These are phyloP conservation scores for Prinsepia uniflora DNA, from an alignment of 306 rosid species.

Conservation along the genomic window DNA sequence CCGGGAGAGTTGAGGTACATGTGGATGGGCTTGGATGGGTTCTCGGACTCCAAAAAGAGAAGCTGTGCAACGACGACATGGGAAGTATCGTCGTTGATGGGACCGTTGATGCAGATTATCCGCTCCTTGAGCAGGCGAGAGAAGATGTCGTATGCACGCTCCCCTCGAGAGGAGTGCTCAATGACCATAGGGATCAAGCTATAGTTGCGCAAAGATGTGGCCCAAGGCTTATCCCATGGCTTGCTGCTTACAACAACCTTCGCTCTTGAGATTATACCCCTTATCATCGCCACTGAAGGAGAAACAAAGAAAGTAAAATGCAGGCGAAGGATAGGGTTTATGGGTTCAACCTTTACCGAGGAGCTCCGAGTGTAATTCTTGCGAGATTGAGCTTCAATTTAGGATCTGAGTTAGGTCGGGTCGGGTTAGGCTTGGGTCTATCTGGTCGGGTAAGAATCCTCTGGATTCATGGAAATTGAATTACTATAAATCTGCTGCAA, in stretches of 20 bases:
- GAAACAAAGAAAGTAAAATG: not conserved
- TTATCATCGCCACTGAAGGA: constrained; percentile 21
- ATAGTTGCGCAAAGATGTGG: constrained; percentile 37
- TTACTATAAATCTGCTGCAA: too few species aligned
- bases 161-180: constrained; percentile 93
- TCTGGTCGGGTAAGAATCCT: not conserved
- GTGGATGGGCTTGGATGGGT: constrained; percentile 83
- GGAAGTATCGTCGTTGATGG: constrained; percentile 86
- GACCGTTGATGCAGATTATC: constrained; percentile 88
- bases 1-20: constrained; percentile 98
- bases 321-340: constrained; percentile 9
- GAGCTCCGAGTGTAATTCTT: not conserved
- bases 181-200: constrained; percentile 86
- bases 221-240: constrained; percentile 15
- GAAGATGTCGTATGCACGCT: constrained; percentile 95
- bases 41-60: constrained; percentile 90
- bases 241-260: constrained; percentile 19
- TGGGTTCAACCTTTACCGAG: not conserved
- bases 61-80: constrained; percentile 99
- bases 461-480: too few species aligned
- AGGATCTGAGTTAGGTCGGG: not conserved
- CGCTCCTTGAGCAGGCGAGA: constrained; percentile 97
- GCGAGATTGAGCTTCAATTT: too few species aligned
- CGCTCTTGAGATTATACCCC: constrained; percentile 38
- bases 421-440: not conserved